Conservation (phyloP, 2,329 filamentous ascomycete species). For the Pseudocercospora musae region DNA sequence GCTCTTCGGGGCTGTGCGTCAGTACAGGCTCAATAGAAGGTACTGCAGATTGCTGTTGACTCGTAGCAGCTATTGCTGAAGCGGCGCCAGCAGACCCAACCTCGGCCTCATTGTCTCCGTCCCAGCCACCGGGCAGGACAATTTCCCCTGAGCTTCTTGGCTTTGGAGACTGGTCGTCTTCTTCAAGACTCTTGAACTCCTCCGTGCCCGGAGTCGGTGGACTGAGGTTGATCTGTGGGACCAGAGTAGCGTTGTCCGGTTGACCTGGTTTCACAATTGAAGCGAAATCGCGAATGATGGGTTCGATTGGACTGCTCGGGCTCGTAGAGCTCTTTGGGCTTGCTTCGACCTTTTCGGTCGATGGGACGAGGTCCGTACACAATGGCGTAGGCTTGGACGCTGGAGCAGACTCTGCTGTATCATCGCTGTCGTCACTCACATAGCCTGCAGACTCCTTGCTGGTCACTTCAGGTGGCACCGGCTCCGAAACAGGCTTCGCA, state of each 20-base stretch:
- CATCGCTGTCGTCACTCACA: conserved; percentile 52
- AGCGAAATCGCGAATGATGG: conserved; percentile 27
- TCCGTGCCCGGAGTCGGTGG: conserved; percentile 37
- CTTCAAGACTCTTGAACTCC: conserved; percentile 20
- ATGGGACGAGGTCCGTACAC: conserved; percentile 6
- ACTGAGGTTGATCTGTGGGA: conserved; percentile 34
- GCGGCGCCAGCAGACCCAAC: conserved; percentile 7
- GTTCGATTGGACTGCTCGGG: conserved; percentile 6
- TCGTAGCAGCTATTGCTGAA: conserved; percentile 6
- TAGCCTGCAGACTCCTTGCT: conserved; percentile 66
- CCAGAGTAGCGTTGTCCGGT: conserved; percentile 12
- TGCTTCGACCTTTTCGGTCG: conserved; percentile 3
- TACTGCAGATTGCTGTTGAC: background rate
- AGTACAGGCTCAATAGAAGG: conserved; percentile 14
- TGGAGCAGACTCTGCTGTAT: conserved; percentile 11
- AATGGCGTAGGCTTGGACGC: conserved; percentile 12
- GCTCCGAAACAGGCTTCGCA: conserved; percentile 51
- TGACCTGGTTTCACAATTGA: conserved; percentile 2
- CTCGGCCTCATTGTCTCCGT: conserved; percentile 16
- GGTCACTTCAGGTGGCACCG: conserved; percentile 67
- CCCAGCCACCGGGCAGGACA: conserved; percentile 30
- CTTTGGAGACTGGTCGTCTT: conserved; percentile 7
- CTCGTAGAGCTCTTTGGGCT: conserved; percentile 5
- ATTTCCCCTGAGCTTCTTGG: conserved; percentile 25
- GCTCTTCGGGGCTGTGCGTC: conserved; percentile 12